Evolutionary conservation across 1,139 yeast species (phyloP), one percentile per base, ranked within the genome.

Genomic region (Kurtzmaniella natalensis): DNA sequence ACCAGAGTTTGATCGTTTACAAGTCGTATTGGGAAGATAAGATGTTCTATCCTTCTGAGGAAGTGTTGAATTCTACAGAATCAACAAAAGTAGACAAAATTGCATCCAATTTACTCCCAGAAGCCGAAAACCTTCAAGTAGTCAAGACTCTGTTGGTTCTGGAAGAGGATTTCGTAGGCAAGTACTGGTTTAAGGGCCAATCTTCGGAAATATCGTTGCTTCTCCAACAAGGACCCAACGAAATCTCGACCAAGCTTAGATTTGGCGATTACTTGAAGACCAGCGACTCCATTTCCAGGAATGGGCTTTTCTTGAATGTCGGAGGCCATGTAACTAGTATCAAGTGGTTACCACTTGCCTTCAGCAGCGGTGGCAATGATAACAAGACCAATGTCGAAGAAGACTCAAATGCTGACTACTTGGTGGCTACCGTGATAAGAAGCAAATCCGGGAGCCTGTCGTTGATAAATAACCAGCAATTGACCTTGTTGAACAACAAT

Each of bases 341-440:
- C 37, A 70, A 72, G 19, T 81, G 88, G 87, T 48, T 73, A n/a
- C 58, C 54, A n/a, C n/a, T n/a, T n/a, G n/a, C n/a, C n/a, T n/a
- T n/a, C n/a, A n/a, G n/a, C n/a, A n/a, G n/a, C n/a, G n/a, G n/a
- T n/a, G n/a, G n/a, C n/a, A n/a, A n/a, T n/a, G n/a, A n/a, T n/a
- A n/a, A n/a, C n/a, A 47, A 39, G 11, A 19, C 16, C 10, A 30
- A 36, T 18, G 23, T 47, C 48, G 18, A 31, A 42, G 2, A 33
- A 29, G 25, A 43, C 36, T 25, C 37, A 10, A 28, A 37, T 3
- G 19, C 43, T 42, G 49, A 73, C 36, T 70, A 64, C 41, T 50
- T 81, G 35, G 86, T 84, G 0, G 71, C 78, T 0, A 61, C 81
- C 0, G 54, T 78, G 0, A 49, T 59, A 2, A 57, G 61, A 35